phyloP scores from a whole-genome alignment of 805 yeast genomes.

The Kodamaea kaohsiungensis region DNA sequence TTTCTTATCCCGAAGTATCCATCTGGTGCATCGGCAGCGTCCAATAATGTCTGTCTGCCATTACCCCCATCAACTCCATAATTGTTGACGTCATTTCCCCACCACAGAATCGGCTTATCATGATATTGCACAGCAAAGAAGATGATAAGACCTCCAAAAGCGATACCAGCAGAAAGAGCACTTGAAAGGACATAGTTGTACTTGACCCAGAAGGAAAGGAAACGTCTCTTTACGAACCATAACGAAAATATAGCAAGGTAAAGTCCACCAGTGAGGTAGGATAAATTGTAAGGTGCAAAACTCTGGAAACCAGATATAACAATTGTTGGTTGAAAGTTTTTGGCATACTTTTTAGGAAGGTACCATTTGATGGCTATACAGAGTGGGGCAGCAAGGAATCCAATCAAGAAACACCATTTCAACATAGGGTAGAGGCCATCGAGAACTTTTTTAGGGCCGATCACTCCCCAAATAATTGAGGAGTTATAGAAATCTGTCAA shows the following conservation, averaged over 20 bases:
- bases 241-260: slow-evolving; percentile 29
- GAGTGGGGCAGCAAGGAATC: slow-evolving; percentile 27
- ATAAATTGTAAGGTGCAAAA: slow-evolving; percentile 36
- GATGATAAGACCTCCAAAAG: slow-evolving; percentile 35
- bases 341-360: slow-evolving; percentile 19
- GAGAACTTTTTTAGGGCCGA: slow-evolving; percentile 37
- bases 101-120: slow-evolving; percentile 28
- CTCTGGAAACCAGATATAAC: slow-evolving; percentile 32
- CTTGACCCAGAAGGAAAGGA: slow-evolving; percentile 36
- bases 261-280: slow-evolving; percentile 30
- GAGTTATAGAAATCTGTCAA: slow-evolving; percentile 48
- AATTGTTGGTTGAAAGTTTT: slow-evolving; percentile 35
- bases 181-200: slow-evolving; percentile 35
- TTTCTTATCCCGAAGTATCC: slow-evolving; percentile 40
- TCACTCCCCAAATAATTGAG: slow-evolving; percentile 64
- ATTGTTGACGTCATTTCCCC: slow-evolving; percentile 31
- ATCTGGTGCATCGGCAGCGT: slow-evolving; percentile 24
- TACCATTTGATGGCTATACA: slow-evolving; percentile 17
- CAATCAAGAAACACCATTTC: slow-evolving; percentile 37
- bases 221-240: slow-evolving; percentile 29
- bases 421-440: slow-evolving; percentile 33
- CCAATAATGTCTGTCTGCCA: slow-evolving; percentile 10
- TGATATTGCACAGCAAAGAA: slow-evolving; percentile 40
- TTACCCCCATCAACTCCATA: slow-evolving; percentile 37
- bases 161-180: slow-evolving; percentile 35